Evolutionary conservation across 345 rosid genomes (phyloP).

Genomic region (Salix dunnii): DNA sequence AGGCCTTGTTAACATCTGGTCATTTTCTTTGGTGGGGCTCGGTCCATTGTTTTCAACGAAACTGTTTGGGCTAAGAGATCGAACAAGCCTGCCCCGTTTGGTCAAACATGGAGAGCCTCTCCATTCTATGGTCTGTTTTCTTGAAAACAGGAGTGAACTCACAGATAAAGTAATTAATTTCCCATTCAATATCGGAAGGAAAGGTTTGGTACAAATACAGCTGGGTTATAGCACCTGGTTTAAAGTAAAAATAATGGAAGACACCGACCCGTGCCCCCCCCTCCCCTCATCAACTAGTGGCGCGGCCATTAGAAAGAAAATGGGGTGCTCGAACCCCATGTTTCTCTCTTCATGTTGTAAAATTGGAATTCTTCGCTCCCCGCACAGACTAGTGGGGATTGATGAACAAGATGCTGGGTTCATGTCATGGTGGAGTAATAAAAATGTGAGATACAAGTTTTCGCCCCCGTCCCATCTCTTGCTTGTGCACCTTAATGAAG

Average conservation of each 20-base stretch:
- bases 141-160: background rate
- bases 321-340: background rate
- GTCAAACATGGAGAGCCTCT: background rate
- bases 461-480: no score
- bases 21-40: no score
- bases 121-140: background rate
- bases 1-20: no score
- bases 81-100: no score
- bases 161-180: background rate
- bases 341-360: background rate
- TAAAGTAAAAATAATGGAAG: constrained; percentile 16
- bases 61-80: no score
- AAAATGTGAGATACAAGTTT: no score
- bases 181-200: background rate
- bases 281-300: background rate
- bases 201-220: background rate
- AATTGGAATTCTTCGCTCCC: no score
- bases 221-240: background rate
- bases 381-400: no score
- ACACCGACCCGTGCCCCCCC: constrained; percentile 7
- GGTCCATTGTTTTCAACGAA: no score
- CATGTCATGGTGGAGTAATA: no score
- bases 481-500: background rate
- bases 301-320: background rate
- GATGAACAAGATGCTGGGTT: no score